Evolutionary conservation across 2,329 filamentous ascomycete species (phyloP).

Genomic region (Aspergillus ustus): DNA sequence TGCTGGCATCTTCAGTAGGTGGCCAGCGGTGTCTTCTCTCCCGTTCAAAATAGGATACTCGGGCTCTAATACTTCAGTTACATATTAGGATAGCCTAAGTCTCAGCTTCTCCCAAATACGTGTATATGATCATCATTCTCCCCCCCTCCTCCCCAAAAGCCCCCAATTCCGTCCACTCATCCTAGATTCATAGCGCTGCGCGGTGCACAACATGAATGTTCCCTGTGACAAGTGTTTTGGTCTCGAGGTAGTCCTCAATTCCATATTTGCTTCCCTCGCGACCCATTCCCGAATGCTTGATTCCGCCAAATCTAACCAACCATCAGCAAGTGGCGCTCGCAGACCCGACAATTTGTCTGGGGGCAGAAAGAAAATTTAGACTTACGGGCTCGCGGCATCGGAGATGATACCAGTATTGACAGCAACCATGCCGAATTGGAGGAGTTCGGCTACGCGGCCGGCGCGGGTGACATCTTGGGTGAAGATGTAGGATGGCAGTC

Average conservation of each 20-base stretch:
- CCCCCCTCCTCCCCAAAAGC: too few species aligned
- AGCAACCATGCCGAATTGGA: slow-evolving; percentile 34
- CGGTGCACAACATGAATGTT: background rate
- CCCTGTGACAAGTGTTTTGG: slow-evolving; percentile 58
- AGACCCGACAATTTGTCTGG: too few species aligned
- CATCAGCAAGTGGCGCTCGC: too few species aligned
- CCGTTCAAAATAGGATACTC: too few species aligned
- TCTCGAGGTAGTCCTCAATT: slow-evolving; percentile 71
- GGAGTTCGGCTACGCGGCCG: slow-evolving; percentile 61
- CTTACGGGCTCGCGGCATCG: slow-evolving; percentile 18
- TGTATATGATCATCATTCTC: too few species aligned
- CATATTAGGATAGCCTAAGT: too few species aligned
- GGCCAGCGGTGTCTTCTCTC: too few species aligned
- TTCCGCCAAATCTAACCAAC: slow-evolving; percentile 67
- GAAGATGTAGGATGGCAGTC: slow-evolving; percentile 72
- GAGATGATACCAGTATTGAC: slow-evolving; percentile 22
- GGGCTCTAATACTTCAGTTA: too few species aligned
- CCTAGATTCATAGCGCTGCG: too few species aligned
- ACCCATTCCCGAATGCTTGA: slow-evolving; percentile 79
- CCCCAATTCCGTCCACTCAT: too few species aligned
- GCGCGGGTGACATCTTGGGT: slow-evolving; percentile 59
- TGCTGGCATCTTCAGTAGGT: too few species aligned
- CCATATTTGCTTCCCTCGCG: slow-evolving; percentile 76
- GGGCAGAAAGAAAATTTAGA: background rate
- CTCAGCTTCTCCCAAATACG: too few species aligned